Conservation (phyloP, 441 rosid species). For the Arabidopsis lyrata region DNA sequence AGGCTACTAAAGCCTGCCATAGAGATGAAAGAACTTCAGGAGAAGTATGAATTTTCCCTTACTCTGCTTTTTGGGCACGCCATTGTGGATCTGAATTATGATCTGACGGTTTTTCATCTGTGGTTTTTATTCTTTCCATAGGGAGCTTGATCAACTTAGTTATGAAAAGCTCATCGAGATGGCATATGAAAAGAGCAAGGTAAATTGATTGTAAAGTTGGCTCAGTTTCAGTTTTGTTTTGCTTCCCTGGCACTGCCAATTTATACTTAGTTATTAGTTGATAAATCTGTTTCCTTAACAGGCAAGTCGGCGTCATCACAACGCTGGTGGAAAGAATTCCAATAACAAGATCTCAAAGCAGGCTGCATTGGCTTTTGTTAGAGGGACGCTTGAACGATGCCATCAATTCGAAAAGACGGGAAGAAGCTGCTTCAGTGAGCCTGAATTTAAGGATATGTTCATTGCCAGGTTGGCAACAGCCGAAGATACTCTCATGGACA, state of each 20-base stretch:
- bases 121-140: constrained; percentile 42
- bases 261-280: constrained; percentile 12
- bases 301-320: constrained; percentile 73
- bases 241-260: background rate
- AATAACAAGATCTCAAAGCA: constrained; percentile 83
- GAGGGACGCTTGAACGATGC: constrained; percentile 70
- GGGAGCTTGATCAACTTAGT: constrained; percentile 82
- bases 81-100: constrained; percentile 27
- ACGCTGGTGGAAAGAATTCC: constrained; percentile 75
- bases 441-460: constrained; percentile 68
- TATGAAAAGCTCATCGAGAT: constrained; percentile 78
- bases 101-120: constrained; percentile 23
- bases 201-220: constrained; percentile 44
- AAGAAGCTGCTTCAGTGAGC: constrained; percentile 88
- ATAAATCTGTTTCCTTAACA: constrained; percentile 40
- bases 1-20: constrained; percentile 63
- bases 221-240: background rate
- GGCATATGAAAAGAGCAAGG: constrained; percentile 92
- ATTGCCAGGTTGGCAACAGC: constrained; percentile 55
- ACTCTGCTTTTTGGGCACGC: constrained; percentile 6
- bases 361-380: constrained; percentile 81
- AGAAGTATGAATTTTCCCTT: constrained; percentile 56
- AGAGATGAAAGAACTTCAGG: constrained; percentile 70
- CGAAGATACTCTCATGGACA: constrained; percentile 48
- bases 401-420: constrained; percentile 80